Evolutionary conservation across 176 grass and related monocot species (phyloP).

Genomic region (Eragrostis curvula): DNA sequence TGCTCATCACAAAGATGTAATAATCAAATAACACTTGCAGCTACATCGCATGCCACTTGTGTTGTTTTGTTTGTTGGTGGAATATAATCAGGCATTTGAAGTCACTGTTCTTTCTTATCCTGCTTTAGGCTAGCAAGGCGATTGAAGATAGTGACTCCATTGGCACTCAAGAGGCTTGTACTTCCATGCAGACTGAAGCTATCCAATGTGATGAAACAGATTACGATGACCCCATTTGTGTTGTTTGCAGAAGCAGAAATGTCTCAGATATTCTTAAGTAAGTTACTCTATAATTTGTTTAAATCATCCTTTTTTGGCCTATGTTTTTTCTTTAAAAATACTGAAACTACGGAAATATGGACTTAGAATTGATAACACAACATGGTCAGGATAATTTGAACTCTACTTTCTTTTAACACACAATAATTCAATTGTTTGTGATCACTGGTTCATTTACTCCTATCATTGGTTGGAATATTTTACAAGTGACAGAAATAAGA

Average conservation of each 20-base stretch:
- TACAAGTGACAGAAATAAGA: neutral
- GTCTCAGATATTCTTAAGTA: slow-evolving; percentile 60
- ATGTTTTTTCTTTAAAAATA: slow-evolving; percentile 2
- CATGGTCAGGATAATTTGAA: slow-evolving; percentile 15
- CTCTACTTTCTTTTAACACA: slow-evolving; percentile 7
- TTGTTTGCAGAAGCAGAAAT: slow-evolving; percentile 53
- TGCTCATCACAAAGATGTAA: slow-evolving; percentile 38
- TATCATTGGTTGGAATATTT: neutral
- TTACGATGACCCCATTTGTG: slow-evolving; percentile 40
- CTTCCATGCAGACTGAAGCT: slow-evolving; percentile 29
- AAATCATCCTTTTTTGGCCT: neutral
- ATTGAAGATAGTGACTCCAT: slow-evolving; percentile 28
- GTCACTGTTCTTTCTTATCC: slow-evolving; percentile 30
- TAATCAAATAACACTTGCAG: slow-evolving; percentile 4
- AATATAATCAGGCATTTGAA: slow-evolving; percentile 33
- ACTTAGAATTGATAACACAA: slow-evolving; percentile 3
- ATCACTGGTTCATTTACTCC: slow-evolving; percentile 11
- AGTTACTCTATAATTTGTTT: slow-evolving; percentile 42
- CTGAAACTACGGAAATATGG: slow-evolving; percentile 9
- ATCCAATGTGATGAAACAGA: slow-evolving; percentile 41
- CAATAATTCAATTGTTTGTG: neutral
- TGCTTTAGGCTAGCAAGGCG: slow-evolving; percentile 40
- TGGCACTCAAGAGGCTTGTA: slow-evolving; percentile 44
- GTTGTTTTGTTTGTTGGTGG: neutral
- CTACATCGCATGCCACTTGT: neutral